Conservation (phyloP, 176 grass and related monocot species). For the Oryza rufipogon region DNA sequence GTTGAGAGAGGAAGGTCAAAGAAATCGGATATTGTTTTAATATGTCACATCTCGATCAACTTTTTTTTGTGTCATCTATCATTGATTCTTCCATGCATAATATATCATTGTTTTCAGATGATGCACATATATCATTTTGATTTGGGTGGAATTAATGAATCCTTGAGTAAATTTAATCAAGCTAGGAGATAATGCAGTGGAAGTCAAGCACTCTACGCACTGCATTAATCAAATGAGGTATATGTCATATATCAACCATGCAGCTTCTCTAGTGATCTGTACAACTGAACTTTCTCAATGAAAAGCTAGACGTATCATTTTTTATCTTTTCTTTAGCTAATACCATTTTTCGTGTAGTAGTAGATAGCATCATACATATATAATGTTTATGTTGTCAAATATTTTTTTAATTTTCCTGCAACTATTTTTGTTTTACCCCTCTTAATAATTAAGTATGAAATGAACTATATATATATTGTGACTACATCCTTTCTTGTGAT, state of each 20-base stretch:
- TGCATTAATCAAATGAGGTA: no score
- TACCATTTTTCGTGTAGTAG: no score
- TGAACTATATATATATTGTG: neutral
- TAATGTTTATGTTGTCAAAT: no score
- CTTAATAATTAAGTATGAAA: neutral
- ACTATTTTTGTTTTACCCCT: neutral
- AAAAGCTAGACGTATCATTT: neutral
- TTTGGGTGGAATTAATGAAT: neutral
- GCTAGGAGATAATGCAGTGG: no score
- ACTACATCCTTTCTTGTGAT: neutral
- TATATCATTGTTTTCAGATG: neutral
- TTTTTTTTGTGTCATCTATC: slow-evolving; percentile 4
- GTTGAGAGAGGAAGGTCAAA: slow-evolving; percentile 7
- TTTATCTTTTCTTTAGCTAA: no score
- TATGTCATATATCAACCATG: neutral
- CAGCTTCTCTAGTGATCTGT: neutral
- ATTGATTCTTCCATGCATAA: neutral
- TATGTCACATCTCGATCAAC: slow-evolving; percentile 27
- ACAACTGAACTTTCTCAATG: neutral
- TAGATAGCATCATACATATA: no score
- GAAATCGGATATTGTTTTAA: slow-evolving; percentile 32
- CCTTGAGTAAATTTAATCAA: neutral
- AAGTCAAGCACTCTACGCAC: no score
- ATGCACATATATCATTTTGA: neutral
- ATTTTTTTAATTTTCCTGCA: no score